These are phyloP conservation scores for Akanthomyces dipterigenus DNA, from an alignment of 2,329 filamentous ascomycete genomes.

Conservation along the genomic window DNA sequence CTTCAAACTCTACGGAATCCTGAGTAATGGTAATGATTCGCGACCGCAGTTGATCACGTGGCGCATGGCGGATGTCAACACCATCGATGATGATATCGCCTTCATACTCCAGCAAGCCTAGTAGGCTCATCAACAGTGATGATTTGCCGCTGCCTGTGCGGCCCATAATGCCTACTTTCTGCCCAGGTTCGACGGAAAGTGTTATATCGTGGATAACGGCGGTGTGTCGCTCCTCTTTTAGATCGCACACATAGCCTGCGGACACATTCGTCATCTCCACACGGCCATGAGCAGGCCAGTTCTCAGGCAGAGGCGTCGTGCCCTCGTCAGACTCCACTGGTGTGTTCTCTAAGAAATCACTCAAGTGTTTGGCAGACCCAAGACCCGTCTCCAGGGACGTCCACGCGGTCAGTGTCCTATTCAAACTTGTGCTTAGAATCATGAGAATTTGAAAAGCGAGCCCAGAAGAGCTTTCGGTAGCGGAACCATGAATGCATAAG, in stretches of 20 bases:
- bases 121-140: conserved; percentile 59
- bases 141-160: conserved; percentile 66
- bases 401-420: background rate
- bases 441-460: background rate
- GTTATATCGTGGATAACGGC: conserved; percentile 44
- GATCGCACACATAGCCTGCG: too few relatives aligned
- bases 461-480: background rate
- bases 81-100: conserved; percentile 61
- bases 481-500: background rate
- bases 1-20: background rate
- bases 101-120: conserved; percentile 60
- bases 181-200: conserved; percentile 52
- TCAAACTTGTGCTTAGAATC: background rate
- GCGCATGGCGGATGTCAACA: conserved; percentile 52
- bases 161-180: conserved; percentile 61
- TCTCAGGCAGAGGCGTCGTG: too few relatives aligned
- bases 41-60: background rate
- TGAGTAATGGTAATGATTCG: background rate
- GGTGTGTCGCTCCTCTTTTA: too few relatives aligned
- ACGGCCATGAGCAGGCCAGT: too few relatives aligned
- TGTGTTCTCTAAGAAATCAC: background rate
- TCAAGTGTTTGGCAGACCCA: background rate
- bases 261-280: too few relatives aligned
- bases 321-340: too few relatives aligned
- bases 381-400: background rate